Conservation (phyloP, 1,139 yeast species). For the Pichia sp. region DNA sequence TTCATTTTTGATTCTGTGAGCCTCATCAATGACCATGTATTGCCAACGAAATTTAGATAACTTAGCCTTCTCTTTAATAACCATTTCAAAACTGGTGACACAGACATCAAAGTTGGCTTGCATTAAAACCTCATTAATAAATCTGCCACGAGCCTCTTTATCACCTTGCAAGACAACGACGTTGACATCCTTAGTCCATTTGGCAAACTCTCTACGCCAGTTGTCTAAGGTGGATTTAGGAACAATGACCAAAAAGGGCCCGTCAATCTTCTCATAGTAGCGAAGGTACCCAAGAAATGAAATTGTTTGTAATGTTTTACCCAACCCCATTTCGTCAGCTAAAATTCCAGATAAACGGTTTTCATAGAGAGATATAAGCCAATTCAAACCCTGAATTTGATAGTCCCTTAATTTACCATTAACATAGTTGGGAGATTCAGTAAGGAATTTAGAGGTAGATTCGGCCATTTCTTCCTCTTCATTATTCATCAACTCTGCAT, state of each 20-base stretch:
- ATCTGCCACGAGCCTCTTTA: conserved; percentile 62
- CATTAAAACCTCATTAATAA: conserved; percentile 54
- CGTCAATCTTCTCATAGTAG: conserved; percentile 68
- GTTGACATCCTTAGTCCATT: conserved; percentile 95
- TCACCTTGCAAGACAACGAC: conserved; percentile 82
- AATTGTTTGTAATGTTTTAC: conserved; percentile 91
- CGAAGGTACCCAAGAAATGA: conserved; percentile 85
- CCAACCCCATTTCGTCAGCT: conserved; percentile 98
- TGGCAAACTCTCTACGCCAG: conserved; percentile 89
- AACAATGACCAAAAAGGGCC: conserved; percentile 87
- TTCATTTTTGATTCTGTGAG: conserved; percentile 93
- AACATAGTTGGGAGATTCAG: conserved; percentile 72
- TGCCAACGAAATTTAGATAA: conserved; percentile 88
- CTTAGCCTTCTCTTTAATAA: conserved; percentile 75
- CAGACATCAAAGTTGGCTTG: conserved; percentile 81
- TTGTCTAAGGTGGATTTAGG: conserved; percentile 94
- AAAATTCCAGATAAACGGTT: conserved; percentile 84
- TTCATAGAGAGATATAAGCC: conserved; percentile 81
- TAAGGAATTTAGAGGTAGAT: conserved; percentile 52
- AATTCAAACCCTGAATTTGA: conserved; percentile 86
- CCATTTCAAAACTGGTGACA: conserved; percentile 89
- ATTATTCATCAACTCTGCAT: conserved; percentile 74
- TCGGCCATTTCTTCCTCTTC: conserved; percentile 59
- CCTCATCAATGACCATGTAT: conserved; percentile 91
- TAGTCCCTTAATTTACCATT: conserved; percentile 72